These are phyloP conservation scores for Graphilbum sp. DNA, from an alignment of 2,329 filamentous ascomycete species.

Conservation along the genomic window DNA sequence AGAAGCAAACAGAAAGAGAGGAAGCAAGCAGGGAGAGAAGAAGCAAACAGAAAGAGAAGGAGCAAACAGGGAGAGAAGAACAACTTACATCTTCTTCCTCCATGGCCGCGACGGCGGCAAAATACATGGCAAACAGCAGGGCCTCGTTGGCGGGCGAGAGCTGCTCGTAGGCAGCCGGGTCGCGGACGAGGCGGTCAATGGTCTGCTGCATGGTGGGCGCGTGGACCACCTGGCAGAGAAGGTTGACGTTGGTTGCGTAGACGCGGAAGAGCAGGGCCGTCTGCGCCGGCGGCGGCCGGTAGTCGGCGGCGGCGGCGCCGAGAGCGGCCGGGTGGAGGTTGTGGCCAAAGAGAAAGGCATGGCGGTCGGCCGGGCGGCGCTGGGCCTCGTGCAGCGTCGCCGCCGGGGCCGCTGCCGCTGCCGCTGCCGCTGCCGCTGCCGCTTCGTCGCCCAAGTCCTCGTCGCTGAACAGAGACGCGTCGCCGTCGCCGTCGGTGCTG, in stretches of 20 bases:
- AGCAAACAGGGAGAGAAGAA: too few relatives aligned
- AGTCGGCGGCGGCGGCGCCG: conserved; percentile 16
- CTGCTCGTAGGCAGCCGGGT: conserved; percentile 2
- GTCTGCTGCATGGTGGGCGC: conserved; percentile 25
- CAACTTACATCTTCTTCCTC: conserved; percentile 35
- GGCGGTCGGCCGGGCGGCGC: conserved; percentile 23
- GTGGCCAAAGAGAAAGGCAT: conserved; percentile 35
- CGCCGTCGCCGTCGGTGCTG: too few relatives aligned
- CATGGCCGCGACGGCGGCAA: conserved; percentile 37
- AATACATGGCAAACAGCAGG: conserved; percentile 40
- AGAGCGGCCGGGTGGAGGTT: conserved; percentile 17
- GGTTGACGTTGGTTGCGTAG: conserved; percentile 34
- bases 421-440: conserved; percentile 12
- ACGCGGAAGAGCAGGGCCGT: conserved; percentile 33
- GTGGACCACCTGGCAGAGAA: conserved; percentile 25
- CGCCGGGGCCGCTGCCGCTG: too few relatives aligned
- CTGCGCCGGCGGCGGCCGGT: conserved; percentile 36
- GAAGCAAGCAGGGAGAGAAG: too few relatives aligned
- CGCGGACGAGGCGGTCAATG: conserved; percentile 12
- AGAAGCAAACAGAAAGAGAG: too few relatives aligned
- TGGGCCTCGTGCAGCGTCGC: neutral
- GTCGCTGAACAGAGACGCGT: too few relatives aligned
- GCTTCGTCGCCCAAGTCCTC: too few relatives aligned
- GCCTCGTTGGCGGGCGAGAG: conserved; percentile 30
- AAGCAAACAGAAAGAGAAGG: too few relatives aligned